Conservation (phyloP, 2,329 filamentous ascomycete genomes). For the Fusarium brachygibbosum region DNA sequence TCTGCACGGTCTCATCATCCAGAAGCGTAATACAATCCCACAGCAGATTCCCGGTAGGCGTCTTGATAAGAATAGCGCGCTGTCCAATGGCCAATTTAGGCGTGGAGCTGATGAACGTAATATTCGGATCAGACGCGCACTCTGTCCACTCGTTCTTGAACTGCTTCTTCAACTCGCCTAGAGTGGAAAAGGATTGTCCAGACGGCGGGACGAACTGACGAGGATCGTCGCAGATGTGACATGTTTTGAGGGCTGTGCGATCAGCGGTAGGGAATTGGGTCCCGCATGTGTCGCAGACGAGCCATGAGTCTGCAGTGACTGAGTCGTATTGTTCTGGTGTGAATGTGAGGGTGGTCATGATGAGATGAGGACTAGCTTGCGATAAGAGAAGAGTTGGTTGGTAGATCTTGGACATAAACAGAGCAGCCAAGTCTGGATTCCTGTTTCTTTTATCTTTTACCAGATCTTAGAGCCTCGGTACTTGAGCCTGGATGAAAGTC, state of each 20-base stretch:
- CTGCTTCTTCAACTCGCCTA: constrained; percentile 59
- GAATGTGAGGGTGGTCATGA: constrained; percentile 30
- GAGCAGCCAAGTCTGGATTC: not conserved
- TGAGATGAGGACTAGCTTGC: constrained; percentile 17
- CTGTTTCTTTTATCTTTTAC: constrained; percentile 14
- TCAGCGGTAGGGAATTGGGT: constrained; percentile 70
- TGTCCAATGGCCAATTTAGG: constrained; percentile 81
- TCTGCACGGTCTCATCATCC: constrained; percentile 71
- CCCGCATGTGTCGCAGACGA: constrained; percentile 77
- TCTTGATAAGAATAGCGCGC: constrained; percentile 76
- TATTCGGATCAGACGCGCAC: constrained; percentile 59
- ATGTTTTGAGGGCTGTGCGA: constrained; percentile 63
- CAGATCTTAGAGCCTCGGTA: not conserved
- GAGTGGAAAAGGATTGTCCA: constrained; percentile 73
- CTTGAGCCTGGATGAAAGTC: not conserved
- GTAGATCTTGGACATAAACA: constrained; percentile 4
- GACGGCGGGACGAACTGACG: constrained; percentile 74
- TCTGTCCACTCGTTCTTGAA: constrained; percentile 69
- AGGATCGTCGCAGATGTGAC: constrained; percentile 80
- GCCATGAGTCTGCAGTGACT: constrained; percentile 45
- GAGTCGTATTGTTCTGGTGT: constrained; percentile 44
- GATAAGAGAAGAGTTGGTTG: constrained; percentile 1
- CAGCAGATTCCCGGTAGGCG: constrained; percentile 76
- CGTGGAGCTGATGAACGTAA: constrained; percentile 63
- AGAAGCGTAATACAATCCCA: constrained; percentile 84